These are phyloP conservation scores for Aspergillus indologenus DNA, from an alignment of 495 filamentous ascomycete species.

Conservation along the genomic window DNA sequence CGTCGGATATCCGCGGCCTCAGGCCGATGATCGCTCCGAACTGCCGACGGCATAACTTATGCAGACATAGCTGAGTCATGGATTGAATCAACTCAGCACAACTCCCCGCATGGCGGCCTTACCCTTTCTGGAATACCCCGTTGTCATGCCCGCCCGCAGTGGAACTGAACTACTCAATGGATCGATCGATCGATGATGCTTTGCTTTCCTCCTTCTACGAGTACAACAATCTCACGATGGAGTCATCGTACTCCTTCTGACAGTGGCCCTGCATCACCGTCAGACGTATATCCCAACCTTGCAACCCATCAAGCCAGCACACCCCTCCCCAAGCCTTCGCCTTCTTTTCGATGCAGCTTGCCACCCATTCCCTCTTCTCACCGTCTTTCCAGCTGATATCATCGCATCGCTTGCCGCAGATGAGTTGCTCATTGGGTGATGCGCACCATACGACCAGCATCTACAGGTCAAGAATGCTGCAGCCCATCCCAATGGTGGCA, in stretches of 20 bases:
- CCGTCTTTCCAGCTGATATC: conserved; percentile 8
- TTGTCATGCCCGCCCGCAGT: no score
- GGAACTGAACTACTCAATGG: neutral
- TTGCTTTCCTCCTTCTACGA: neutral
- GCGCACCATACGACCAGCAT: conserved; percentile 11
- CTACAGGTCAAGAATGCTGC: conserved; percentile 1
- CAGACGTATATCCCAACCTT: conserved; percentile 2
- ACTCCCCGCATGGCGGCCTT: no score
- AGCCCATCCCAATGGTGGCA: conserved; percentile 9
- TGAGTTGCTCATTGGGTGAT: neutral
- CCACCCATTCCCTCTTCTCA: conserved; percentile 5
- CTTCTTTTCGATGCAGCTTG: conserved; percentile 2
- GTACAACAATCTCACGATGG: neutral
- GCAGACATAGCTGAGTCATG: conserved; percentile 2
- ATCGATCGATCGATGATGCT: neutral
- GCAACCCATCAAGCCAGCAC: conserved; percentile 13
- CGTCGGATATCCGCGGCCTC: conserved; percentile 3
- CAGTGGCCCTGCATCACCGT: conserved; percentile 2
- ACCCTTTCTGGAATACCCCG: no score
- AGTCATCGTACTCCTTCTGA: neutral
- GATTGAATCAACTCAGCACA: neutral
- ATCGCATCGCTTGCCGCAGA: conserved; percentile 2
- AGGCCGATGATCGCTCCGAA: no score
- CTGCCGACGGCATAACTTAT: neutral
- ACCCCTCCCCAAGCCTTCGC: neutral